These are phyloP conservation scores for Trichocladium uniseriatum DNA, from an alignment of 495 filamentous ascomycete genomes.

Conservation along the genomic window DNA sequence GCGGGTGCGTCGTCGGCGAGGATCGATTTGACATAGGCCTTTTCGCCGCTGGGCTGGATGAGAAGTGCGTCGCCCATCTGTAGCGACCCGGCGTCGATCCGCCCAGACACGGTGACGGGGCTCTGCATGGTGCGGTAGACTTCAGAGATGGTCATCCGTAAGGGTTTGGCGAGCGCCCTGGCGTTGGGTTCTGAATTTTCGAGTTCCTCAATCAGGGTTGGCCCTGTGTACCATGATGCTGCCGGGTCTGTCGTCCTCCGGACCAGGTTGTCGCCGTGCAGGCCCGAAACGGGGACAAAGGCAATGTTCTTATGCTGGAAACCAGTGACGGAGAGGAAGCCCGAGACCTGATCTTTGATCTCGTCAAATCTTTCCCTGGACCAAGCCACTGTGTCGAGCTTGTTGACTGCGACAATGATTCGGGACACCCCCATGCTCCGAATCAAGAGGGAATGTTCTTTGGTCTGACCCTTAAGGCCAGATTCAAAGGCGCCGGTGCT, in stretches of 20 bases:
- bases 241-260: constrained; percentile 46
- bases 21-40: constrained; percentile 65
- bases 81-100: constrained; percentile 72
- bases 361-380: constrained; percentile 70
- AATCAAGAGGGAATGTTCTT: constrained; percentile 82
- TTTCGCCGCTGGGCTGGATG: constrained; percentile 70
- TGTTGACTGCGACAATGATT: constrained; percentile 87
- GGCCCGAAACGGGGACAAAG: constrained; percentile 82
- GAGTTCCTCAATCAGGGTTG: constrained; percentile 70
- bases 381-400: constrained; percentile 82
- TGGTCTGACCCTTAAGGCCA: constrained; percentile 86
- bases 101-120: constrained; percentile 73
- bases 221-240: constrained; percentile 67
- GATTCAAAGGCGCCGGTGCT: constrained; percentile 83
- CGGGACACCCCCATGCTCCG: constrained; percentile 86
- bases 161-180: constrained; percentile 64
- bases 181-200: constrained; percentile 66
- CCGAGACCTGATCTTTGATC: constrained; percentile 71
- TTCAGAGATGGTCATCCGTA: constrained; percentile 77
- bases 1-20: constrained; percentile 59
- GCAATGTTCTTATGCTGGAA: constrained; percentile 70
- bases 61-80: constrained; percentile 76
- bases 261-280: constrained; percentile 79
- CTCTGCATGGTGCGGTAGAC: constrained; percentile 58
- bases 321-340: constrained; percentile 71